Conservation (phyloP, 2,329 filamentous ascomycete species). For the Pseudocercospora fijiensis region DNA sequence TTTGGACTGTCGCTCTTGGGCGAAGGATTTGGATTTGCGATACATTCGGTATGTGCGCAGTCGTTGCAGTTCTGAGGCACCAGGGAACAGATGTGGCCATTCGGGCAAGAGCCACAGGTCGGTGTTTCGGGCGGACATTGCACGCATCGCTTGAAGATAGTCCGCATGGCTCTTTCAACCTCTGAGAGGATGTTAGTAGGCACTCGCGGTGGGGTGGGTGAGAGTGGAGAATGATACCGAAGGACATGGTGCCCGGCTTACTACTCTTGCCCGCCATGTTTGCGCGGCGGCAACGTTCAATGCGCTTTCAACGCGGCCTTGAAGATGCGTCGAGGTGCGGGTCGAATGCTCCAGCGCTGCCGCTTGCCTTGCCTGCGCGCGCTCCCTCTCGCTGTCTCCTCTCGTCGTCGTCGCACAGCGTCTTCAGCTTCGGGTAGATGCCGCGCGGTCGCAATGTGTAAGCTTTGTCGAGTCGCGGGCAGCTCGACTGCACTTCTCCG, state of each 20-base stretch:
- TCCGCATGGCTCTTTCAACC: slow-evolving; percentile 27
- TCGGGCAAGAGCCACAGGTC: slow-evolving; percentile 59
- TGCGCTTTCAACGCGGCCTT: not conserved
- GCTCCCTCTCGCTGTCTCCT: not conserved
- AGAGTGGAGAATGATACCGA: slow-evolving; percentile 3
- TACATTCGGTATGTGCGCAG: slow-evolving; percentile 61
- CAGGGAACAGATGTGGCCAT: slow-evolving; percentile 59
- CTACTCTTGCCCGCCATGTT: slow-evolving; percentile 6
- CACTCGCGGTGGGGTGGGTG: not conserved
- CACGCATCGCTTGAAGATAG: slow-evolving; percentile 60
- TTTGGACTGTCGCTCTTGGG: slow-evolving; percentile 57
- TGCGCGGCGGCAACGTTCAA: not conserved
- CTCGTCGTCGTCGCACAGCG: slow-evolving; percentile 6
- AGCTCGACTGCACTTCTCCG: not conserved
- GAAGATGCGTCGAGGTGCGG: not conserved
- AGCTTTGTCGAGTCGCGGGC: not conserved
- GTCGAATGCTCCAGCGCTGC: not conserved
- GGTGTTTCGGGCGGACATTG: slow-evolving; percentile 55
- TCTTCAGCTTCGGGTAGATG: slow-evolving; percentile 8
- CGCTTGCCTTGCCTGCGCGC: not conserved
- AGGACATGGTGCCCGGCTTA: slow-evolving; percentile 5
- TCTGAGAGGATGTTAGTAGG: not conserved
- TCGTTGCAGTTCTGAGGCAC: slow-evolving; percentile 58
- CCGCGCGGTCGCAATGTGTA: slow-evolving; percentile 6
- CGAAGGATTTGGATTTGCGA: slow-evolving; percentile 43